Evolutionary conservation across 2,329 filamentous ascomycete genomes (phyloP).

Genomic region (Ambrosiella xylebori): DNA sequence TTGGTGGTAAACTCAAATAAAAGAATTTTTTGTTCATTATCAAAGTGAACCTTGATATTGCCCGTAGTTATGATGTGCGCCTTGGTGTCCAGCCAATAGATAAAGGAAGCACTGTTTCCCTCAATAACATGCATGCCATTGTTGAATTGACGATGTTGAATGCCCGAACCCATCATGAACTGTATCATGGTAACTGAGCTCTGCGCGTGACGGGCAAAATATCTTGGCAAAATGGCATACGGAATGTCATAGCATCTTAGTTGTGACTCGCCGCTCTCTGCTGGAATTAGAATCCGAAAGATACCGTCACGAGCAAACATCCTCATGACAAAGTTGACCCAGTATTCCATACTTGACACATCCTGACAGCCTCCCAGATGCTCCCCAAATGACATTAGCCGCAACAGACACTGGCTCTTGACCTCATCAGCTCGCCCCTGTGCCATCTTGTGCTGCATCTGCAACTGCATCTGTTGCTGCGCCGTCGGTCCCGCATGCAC

Average conservation of each 20-base stretch:
- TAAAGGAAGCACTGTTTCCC: constrained; percentile 58
- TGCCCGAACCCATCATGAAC: constrained; percentile 53
- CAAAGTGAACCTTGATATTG: constrained; percentile 61
- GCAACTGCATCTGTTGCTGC: constrained; percentile 29
- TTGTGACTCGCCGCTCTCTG: constrained; percentile 40
- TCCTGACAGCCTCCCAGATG: constrained; percentile 40
- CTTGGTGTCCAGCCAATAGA: constrained; percentile 76
- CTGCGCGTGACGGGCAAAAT: constrained; percentile 77
- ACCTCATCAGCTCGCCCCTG: constrained; percentile 22
- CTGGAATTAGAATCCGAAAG: constrained; percentile 54
- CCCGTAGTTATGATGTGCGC: constrained; percentile 72
- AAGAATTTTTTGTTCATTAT: constrained; percentile 63
- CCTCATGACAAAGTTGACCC: constrained; percentile 60
- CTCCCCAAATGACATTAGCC: constrained; percentile 45
- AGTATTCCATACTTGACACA: constrained; percentile 54
- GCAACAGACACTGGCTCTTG: constrained; percentile 41
- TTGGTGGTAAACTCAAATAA: constrained; percentile 65
- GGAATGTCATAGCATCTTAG: constrained; percentile 61
- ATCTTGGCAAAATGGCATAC: constrained; percentile 65
- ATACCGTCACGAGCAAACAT: constrained; percentile 70
- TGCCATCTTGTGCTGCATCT: constrained; percentile 14
- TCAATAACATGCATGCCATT: constrained; percentile 52
- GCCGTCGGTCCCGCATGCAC: constrained; percentile 16
- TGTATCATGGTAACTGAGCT: constrained; percentile 77
- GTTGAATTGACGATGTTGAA: constrained; percentile 14